phyloP scores from a whole-genome alignment of 1,284 basidiomycete species.

The Heterobasidion irregulare region DNA sequence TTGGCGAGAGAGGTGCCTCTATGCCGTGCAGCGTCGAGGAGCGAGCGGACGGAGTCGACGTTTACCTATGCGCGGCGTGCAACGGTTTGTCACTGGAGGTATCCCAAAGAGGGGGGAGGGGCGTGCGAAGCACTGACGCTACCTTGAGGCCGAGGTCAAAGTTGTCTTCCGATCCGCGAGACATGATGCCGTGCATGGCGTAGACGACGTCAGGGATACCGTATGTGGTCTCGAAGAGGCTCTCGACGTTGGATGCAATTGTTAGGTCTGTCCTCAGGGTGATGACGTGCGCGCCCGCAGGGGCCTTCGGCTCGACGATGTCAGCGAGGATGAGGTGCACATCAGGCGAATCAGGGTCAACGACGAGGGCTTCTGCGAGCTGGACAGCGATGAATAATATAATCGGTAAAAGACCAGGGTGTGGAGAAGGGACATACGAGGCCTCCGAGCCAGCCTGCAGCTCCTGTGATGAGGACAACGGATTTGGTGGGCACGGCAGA shows the following conservation, averaged over 20 bases:
- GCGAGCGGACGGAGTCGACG: conserved; percentile 46
- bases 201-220: conserved; percentile 42
- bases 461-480: conserved; percentile 48
- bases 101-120: too few species aligned
- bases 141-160: conserved; percentile 51
- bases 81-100: not conserved
- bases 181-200: conserved; percentile 62
- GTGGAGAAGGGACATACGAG: conserved; percentile 21
- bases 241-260: conserved; percentile 24
- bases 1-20: conserved; percentile 23
- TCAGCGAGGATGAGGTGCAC: conserved; percentile 48
- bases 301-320: conserved; percentile 38
- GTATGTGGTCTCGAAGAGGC: conserved; percentile 29
- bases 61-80: conserved; percentile 37
- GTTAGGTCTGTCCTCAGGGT: conserved; percentile 24
- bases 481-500: conserved; percentile 12
- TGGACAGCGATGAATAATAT: conserved; percentile 9
- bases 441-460: conserved; percentile 40
- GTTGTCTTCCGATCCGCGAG: conserved; percentile 57
- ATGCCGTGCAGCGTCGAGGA: conserved; percentile 39
- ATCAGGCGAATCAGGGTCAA: conserved; percentile 28
- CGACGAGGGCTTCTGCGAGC: conserved; percentile 27
- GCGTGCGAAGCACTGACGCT: not conserved
- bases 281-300: conserved; percentile 27
- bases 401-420: not conserved